Evolutionary conservation across 2,329 filamentous ascomycete genomes (phyloP).

Genomic region (Beauveria medogensis): DNA sequence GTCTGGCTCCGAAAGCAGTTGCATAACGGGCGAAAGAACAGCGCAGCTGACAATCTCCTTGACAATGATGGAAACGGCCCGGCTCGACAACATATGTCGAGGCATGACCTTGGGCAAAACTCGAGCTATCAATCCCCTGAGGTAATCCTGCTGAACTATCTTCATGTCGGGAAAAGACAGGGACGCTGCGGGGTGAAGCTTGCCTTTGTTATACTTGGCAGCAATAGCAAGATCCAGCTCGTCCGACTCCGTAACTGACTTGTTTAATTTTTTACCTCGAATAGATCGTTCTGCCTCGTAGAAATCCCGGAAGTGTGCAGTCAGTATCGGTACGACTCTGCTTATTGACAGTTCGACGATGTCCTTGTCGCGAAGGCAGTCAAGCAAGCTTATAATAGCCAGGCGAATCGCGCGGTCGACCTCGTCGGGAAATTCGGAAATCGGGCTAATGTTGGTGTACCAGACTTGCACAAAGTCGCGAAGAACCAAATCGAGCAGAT

Average conservation of each 20-base stretch:
- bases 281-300: constrained; percentile 83
- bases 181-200: constrained; percentile 77
- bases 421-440: constrained; percentile 73
- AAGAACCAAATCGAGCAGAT: constrained; percentile 65
- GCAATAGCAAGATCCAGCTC: constrained; percentile 94
- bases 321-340: constrained; percentile 79
- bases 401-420: constrained; percentile 73
- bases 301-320: constrained; percentile 81
- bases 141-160: constrained; percentile 77
- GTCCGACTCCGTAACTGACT: constrained; percentile 89
- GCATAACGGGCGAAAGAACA: constrained; percentile 75
- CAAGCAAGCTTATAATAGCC: constrained; percentile 62
- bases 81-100: constrained; percentile 64
- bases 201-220: constrained; percentile 84
- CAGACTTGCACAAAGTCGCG: constrained; percentile 82
- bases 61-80: constrained; percentile 71
- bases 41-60: constrained; percentile 89
- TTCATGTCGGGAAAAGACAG: constrained; percentile 79
- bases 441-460: constrained; percentile 80
- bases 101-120: constrained; percentile 72
- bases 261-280: constrained; percentile 77
- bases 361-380: constrained; percentile 68
- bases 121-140: constrained; percentile 65
- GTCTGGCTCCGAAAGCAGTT: constrained; percentile 80
- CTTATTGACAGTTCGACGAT: constrained; percentile 76